These are phyloP conservation scores for Paraphaeosphaeria sporulosa DNA, from an alignment of 2,329 filamentous ascomycete genomes.

Conservation along the genomic window DNA sequence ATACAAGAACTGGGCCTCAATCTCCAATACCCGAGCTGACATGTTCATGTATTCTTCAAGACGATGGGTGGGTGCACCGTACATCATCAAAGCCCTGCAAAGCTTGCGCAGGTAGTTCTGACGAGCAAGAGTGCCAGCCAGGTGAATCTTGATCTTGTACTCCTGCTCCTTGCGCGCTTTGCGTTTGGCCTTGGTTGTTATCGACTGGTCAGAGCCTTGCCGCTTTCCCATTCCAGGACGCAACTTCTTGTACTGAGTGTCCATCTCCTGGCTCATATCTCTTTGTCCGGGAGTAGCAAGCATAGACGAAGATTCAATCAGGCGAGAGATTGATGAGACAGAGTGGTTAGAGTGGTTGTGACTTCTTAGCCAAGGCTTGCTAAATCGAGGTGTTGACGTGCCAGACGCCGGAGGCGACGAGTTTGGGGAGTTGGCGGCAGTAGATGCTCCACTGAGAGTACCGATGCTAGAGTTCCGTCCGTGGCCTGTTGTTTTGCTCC, in stretches of 20 bases:
- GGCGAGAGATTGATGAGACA: slow-evolving; percentile 51
- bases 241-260: slow-evolving; percentile 49
- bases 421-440: slow-evolving; percentile 45
- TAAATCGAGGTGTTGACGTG: slow-evolving; percentile 48
- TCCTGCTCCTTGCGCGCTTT: slow-evolving; percentile 57
- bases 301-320: slow-evolving; percentile 55
- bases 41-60: slow-evolving; percentile 92
- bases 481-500: slow-evolving; percentile 25
- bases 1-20: slow-evolving; percentile 89
- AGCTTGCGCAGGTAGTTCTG: slow-evolving; percentile 86
- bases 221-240: slow-evolving; percentile 48
- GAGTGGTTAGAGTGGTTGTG: slow-evolving; percentile 44
- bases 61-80: slow-evolving; percentile 88
- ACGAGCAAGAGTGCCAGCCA: slow-evolving; percentile 74
- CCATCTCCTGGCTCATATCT: slow-evolving; percentile 53
- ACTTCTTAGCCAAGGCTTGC: slow-evolving; percentile 48
- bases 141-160: slow-evolving; percentile 66
- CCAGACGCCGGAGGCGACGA: slow-evolving; percentile 54
- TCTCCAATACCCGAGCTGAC: slow-evolving; percentile 86
- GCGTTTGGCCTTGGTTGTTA: slow-evolving; percentile 37
- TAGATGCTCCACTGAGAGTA: slow-evolving; percentile 43
- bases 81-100: slow-evolving; percentile 86
- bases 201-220: slow-evolving; percentile 46
- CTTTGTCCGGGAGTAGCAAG: slow-evolving; percentile 52
- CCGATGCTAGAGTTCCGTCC: slow-evolving; percentile 36